Evolutionary conservation across 1,284 basidiomycete species (phyloP).

Genomic region (Rhodotorula sp.): DNA sequence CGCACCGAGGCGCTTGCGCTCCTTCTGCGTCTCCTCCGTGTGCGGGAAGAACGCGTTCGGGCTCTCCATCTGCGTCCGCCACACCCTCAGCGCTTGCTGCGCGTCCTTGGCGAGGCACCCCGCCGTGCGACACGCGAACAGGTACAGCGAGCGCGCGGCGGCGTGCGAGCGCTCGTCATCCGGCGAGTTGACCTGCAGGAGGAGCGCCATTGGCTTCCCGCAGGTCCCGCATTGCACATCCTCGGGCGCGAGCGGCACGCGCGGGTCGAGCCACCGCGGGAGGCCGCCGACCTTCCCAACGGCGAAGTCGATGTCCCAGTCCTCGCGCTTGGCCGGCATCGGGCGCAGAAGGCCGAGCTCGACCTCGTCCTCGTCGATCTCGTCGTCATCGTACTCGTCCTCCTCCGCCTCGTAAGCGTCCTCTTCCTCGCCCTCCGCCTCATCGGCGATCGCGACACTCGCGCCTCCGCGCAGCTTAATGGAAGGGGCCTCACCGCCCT

Average conservation of each 20-base stretch:
- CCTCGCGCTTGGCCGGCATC: slow-evolving; percentile 30
- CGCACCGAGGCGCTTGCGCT: slow-evolving; percentile 10
- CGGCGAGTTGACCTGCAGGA: slow-evolving; percentile 42
- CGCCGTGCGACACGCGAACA: slow-evolving; percentile 27
- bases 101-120: slow-evolving; percentile 15
- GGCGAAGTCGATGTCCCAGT: slow-evolving; percentile 36
- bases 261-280: slow-evolving; percentile 36
- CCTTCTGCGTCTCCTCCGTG: slow-evolving; percentile 19
- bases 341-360: slow-evolving; percentile 32
- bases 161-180: slow-evolving; percentile 36
- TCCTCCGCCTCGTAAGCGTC: not conserved
- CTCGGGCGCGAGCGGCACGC: slow-evolving; percentile 14
- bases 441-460: not conserved
- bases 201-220: slow-evolving; percentile 24
- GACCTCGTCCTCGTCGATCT: slow-evolving; percentile 41
- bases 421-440: slow-evolving; percentile 2
- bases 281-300: slow-evolving; percentile 39
- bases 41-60: slow-evolving; percentile 42
- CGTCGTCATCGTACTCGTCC: slow-evolving; percentile 28
- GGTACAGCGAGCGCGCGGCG: slow-evolving; percentile 34
- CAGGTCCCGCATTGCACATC: slow-evolving; percentile 29
- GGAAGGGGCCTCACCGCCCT: not conserved
- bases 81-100: slow-evolving; percentile 15
- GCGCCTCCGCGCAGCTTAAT: slow-evolving; percentile 30
- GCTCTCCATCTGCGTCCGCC: slow-evolving; percentile 35